Conservation (phyloP, 345 rosid species). For the Aquilaria sinensis region DNA sequence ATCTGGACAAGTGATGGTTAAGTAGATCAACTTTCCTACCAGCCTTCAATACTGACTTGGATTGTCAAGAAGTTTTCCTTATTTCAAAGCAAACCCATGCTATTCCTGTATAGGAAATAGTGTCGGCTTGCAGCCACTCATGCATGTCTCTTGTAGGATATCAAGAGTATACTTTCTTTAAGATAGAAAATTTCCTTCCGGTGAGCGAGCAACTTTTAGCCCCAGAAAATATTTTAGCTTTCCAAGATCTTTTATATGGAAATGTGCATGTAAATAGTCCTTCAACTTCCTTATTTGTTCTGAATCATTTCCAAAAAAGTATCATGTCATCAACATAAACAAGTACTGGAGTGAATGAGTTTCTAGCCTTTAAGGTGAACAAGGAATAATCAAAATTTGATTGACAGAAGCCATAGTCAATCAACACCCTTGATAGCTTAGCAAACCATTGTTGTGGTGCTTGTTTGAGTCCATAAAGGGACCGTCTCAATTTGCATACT, state of each 20-base stretch:
- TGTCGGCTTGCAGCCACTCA: not conserved
- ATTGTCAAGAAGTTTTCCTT: not conserved
- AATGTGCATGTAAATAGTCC: not conserved
- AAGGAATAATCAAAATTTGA: not conserved
- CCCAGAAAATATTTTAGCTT: not conserved
- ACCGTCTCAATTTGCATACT: not conserved
- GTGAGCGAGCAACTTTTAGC: not conserved
- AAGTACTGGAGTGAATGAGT: too few relatives aligned
- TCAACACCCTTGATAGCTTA: not conserved
- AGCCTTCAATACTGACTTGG: not conserved
- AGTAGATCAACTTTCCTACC: not conserved
- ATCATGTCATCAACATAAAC: too few relatives aligned
- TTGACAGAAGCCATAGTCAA: not conserved
- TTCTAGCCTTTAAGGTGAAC: not conserved
- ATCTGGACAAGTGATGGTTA: not conserved
- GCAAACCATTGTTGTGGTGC: not conserved
- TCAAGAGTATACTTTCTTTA: not conserved
- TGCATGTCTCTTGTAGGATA: too few relatives aligned
- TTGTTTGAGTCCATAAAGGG: not conserved
- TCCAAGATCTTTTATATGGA: not conserved
- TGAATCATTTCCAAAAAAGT: too few relatives aligned
- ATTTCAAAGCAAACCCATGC: not conserved
- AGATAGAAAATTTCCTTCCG: not conserved
- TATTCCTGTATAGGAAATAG: not conserved
- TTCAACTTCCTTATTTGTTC: not conserved